Conservation (phyloP, 2,329 filamentous ascomycete species). For the Alternaria tenuissima region DNA sequence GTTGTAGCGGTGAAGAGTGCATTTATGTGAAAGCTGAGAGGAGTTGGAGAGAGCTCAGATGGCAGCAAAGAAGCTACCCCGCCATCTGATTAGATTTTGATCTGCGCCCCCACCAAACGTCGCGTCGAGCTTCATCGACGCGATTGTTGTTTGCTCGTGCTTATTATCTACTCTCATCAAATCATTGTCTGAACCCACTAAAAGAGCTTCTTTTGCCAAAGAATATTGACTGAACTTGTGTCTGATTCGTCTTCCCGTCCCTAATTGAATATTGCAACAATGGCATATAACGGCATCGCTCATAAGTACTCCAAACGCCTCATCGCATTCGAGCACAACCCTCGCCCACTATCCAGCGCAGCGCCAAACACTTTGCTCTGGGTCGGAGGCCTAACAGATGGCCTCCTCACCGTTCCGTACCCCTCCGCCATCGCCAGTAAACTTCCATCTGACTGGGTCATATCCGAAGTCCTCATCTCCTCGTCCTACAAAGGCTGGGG, state of each 20-base stretch:
- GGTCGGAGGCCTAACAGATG: conserved; percentile 75
- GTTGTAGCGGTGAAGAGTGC: too few relatives aligned
- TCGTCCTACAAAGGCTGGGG: conserved; percentile 66
- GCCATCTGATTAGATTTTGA: conserved; percentile 17
- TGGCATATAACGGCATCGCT: conserved; percentile 50
- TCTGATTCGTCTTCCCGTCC: background rate
- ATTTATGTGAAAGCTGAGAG: background rate
- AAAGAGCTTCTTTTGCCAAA: background rate
- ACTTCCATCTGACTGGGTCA: conserved; percentile 61
- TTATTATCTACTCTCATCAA: background rate
- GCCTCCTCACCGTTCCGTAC: conserved; percentile 71
- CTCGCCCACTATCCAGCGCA: conserved; percentile 36
- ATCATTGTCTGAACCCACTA: background rate
- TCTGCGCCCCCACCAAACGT: conserved; percentile 4
- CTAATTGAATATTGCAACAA: conserved; percentile 10
- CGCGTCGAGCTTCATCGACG: conserved; percentile 2
- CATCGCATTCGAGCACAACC: conserved; percentile 57
- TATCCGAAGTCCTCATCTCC: conserved; percentile 61
- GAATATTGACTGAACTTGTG: background rate
- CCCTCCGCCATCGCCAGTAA: conserved; percentile 58
- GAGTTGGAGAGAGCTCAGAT: background rate
- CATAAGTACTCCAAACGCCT: conserved; percentile 54
- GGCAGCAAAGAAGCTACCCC: conserved; percentile 5
- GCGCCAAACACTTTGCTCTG: conserved; percentile 69
- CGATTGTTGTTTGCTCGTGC: background rate